phyloP scores from a whole-genome alignment of 768 basidiomycete species.

The Termitomyces sp. region DNA sequence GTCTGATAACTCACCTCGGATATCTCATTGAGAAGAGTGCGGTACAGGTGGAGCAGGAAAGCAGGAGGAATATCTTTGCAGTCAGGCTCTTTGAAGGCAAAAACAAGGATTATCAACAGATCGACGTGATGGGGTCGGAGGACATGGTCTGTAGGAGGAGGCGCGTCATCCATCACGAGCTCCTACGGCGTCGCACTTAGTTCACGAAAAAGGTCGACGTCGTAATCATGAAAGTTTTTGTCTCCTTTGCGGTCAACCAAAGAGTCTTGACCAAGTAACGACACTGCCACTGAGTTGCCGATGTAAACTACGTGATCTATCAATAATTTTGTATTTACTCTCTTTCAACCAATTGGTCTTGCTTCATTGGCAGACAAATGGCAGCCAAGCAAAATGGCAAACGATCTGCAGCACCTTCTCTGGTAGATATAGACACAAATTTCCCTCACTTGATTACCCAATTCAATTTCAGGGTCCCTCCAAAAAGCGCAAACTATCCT shows the following conservation, averaged over 20 bases:
- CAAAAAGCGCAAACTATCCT: constrained; percentile 60
- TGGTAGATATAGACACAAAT: constrained; percentile 18
- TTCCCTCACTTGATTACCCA: not conserved
- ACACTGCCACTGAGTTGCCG: constrained; percentile 5
- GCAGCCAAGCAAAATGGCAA: constrained; percentile 29
- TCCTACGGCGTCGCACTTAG: not conserved
- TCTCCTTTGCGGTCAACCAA: not conserved
- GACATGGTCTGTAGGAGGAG: constrained; percentile 62
- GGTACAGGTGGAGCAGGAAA: constrained; percentile 63
- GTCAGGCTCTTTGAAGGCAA: constrained; percentile 59
- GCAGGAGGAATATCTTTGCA: constrained; percentile 49
- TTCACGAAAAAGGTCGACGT: not conserved
- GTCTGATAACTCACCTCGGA: constrained; percentile 48
- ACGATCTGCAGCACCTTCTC: constrained; percentile 27
- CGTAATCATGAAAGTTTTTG: not conserved
- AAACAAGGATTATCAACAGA: constrained; percentile 59
- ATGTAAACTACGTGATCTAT: not conserved
- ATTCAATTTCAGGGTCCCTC: constrained; percentile 32
- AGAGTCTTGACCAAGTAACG: too few relatives aligned
- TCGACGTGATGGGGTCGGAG: constrained; percentile 77
- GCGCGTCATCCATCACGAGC: constrained; percentile 40
- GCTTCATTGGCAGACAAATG: constrained; percentile 1
- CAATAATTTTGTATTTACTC: not conserved
- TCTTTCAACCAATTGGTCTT: not conserved
- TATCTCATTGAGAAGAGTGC: constrained; percentile 66